Evolutionary conservation across 2,329 filamentous ascomycete species (phyloP), one percentile per base, ranked within the genome.

Genomic region (Rasamsonia emersonii): DNA sequence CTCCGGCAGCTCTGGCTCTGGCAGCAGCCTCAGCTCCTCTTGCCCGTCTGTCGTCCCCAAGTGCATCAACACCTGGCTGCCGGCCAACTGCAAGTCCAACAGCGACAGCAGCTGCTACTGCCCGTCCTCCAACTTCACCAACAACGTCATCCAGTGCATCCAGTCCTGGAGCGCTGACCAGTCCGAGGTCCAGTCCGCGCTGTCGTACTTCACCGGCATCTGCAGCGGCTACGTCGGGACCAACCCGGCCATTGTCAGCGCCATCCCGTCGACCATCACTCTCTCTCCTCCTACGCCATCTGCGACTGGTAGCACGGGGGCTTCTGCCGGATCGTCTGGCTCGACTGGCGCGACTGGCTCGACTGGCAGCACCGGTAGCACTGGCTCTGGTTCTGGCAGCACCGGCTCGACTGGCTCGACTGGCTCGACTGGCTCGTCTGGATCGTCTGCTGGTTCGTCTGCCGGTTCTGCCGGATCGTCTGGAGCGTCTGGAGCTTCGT

Each of bases 61-160:
- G 54, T 96, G 89, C 70, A 67, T 96, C 64, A 91, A 89, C 74
- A 93, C 86, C 50, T 95, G 86, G 84, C 64, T 93, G 51, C 44
- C 58, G 8, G 73, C 82, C 30, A 67, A 73, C 54, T 96, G 89
- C 75, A 71, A 71, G 49, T 78, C 84, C 65, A 94, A 94, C 77
- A 79, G 81, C 25, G 85, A 94, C 53, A 64, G 71, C 38, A 62
- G 65, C 44, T 96, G 89, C 76, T 94, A 84, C 79, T 96, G 89
- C 77, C 82, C 83, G 46, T 73, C 81, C 54, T 59, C 71, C 39
- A 65, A 75, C 34, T 89, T 91, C 63, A 82, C 86, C 53, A 68
- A 77, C 58, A 79, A 79, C 53, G 77, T 95, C 56, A 89, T 83
- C 59, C 65, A 73, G 40, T 96, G 89, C 65, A 70, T 96, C 47